Evolutionary conservation across 106 monocot genomes (phyloP).

Genomic region (Acanthochlamys bracteata): DNA sequence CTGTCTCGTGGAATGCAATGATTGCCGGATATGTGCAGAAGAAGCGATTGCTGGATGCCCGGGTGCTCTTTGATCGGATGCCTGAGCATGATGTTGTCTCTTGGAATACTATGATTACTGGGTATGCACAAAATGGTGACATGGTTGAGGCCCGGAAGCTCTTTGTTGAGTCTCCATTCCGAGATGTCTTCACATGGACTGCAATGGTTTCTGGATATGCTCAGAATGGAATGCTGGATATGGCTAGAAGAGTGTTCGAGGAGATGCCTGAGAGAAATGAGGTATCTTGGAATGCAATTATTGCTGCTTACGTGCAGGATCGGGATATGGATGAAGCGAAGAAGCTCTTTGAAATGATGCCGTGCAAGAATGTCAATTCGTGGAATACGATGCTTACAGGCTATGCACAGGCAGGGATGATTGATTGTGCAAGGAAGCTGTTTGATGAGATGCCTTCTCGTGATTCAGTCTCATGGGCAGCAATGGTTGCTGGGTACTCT

Average conservation of each 20-base stretch:
- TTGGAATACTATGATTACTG: slow-evolving; percentile 62
- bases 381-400: slow-evolving; percentile 66
- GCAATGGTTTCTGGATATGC: slow-evolving; percentile 67
- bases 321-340: slow-evolving; percentile 27
- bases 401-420: slow-evolving; percentile 43
- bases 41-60: slow-evolving; percentile 25
- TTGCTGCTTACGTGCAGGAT: slow-evolving; percentile 41
- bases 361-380: slow-evolving; percentile 40
- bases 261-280: slow-evolving; percentile 48
- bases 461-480: slow-evolving; percentile 58
- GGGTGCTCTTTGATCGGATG: slow-evolving; percentile 44
- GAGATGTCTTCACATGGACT: slow-evolving; percentile 70
- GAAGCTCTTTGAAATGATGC: slow-evolving; percentile 45
- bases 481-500: slow-evolving; percentile 59
- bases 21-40: slow-evolving; percentile 39
- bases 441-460: slow-evolving; percentile 41
- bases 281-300: slow-evolving; percentile 70
- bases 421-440: slow-evolving; percentile 23
- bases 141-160: slow-evolving; percentile 30
- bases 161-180: slow-evolving; percentile 26
- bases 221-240: slow-evolving; percentile 47
- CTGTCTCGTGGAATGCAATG: slow-evolving; percentile 64
- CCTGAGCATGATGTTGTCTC: slow-evolving; percentile 38
- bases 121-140: slow-evolving; percentile 48
- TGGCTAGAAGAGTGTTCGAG: slow-evolving; percentile 45